A percentile compares a stretch with the other conserved stretches of the same genome.
These are phyloP conservation scores for Juglanconis oblonga DNA, from an alignment of 2,329 filamentous ascomycete species.

Conservation along the genomic window DNA sequence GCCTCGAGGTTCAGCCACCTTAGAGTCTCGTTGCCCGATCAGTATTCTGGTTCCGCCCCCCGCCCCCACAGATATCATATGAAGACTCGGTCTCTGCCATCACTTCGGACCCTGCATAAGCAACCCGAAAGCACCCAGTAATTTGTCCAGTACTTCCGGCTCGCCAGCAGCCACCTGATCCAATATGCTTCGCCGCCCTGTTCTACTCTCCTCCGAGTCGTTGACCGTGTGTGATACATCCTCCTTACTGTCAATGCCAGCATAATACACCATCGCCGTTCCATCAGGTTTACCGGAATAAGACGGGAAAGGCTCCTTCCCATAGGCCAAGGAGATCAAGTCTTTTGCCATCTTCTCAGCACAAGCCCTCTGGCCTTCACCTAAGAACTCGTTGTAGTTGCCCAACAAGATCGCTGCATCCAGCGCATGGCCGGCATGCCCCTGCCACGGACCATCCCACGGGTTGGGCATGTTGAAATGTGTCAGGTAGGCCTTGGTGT, in stretches of 20 bases:
- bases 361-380: slow-evolving; percentile 28
- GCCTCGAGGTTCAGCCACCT: no score
- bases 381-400: slow-evolving; percentile 39
- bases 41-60: no score
- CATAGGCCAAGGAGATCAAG: slow-evolving; percentile 36
- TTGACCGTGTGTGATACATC: slow-evolving; percentile 6
- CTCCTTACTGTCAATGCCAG: slow-evolving; percentile 1
- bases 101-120: slow-evolving; percentile 13
- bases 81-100: background rate
- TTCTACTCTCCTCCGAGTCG: background rate
- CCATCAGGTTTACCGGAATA: background rate
- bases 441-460: slow-evolving; percentile 41
- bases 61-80: no score
- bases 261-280: slow-evolving; percentile 12
- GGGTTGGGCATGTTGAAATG: slow-evolving; percentile 47
- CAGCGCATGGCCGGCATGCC: slow-evolving; percentile 39
- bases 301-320: slow-evolving; percentile 23
- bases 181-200: slow-evolving; percentile 8
- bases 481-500: slow-evolving; percentile 11
- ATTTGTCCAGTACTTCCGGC: slow-evolving; percentile 11
- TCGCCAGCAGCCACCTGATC: slow-evolving; percentile 8
- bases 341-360: slow-evolving; percentile 33
- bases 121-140: slow-evolving; percentile 13
- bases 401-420: slow-evolving; percentile 43
- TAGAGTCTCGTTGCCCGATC: no score